Conservation (phyloP, 495 filamentous ascomycete species). For the Neurospora sp. region DNA sequence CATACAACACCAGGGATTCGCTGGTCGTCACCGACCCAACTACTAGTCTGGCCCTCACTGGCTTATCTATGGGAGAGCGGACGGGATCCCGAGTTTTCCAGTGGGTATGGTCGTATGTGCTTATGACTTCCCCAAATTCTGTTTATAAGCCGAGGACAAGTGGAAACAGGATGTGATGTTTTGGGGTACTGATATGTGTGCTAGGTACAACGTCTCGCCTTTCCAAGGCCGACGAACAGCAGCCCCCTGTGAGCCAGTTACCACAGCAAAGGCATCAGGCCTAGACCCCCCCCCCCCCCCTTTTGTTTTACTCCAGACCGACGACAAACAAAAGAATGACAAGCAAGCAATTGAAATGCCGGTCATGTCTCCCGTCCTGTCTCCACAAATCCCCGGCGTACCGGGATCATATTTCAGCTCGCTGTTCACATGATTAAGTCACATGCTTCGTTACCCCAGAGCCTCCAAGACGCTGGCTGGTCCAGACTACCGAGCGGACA, state of each 20-base stretch:
- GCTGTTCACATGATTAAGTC: background rate
- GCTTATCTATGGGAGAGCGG: conserved; percentile 31
- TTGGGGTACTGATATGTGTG: background rate
- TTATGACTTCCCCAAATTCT: accelerated
- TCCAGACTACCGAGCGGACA: background rate
- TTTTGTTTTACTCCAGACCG: background rate
- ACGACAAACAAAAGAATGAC: background rate
- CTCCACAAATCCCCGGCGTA: background rate
- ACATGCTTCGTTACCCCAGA: background rate
- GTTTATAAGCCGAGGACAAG: background rate
- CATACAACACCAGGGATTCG: no score
- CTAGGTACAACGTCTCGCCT: background rate
- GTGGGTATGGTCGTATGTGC: background rate
- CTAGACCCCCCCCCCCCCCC: background rate
- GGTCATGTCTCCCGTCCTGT: background rate
- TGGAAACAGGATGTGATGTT: background rate
- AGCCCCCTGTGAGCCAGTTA: background rate
- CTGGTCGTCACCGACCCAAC: no score
- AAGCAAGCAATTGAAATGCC: background rate
- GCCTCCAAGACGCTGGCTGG: background rate
- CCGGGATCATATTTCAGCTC: background rate
- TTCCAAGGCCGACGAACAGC: background rate
- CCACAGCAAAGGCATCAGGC: background rate
- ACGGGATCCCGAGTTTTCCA: conserved; percentile 40
- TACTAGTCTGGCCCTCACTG: no score